Base-by-base conservation (phyloP, 2,329 filamentous ascomycete species). In the Aspergillus intermedius region DNA sequence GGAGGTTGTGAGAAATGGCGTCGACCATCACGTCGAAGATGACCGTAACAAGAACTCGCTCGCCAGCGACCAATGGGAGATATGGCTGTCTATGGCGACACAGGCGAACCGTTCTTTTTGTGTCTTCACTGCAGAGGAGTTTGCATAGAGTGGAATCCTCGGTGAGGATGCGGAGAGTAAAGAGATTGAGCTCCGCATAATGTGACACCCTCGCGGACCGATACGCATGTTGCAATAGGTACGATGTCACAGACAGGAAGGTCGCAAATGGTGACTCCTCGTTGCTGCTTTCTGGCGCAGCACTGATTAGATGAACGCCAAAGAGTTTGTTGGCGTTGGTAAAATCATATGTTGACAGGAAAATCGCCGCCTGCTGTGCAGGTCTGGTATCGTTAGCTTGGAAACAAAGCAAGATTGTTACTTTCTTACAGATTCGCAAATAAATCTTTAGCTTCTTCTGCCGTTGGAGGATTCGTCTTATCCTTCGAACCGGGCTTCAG, bases 311-410 rank as follows among this genome's bases (percentile, higher is more conserved):
- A 59, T 86, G 91, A 65, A 88, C 86, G 67, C 88, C 91, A 69
- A 98, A 97, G 7, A 96, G 77, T 70, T 96, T 97, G 74, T 97
- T 98, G 30, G 91, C 87, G 63, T 95, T 87, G 3, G 84, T 83
- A 65, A 97, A 97, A 66, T 97, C 93, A 65, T 97, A 98, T 0
- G 88, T 85, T 0, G 89, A 84, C 30, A 98, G 77, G 3, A 97
- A 72, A 2, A 94, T 77, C 4, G 91, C 84, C 13, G 89, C 87
- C 66, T 91, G 84, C 50, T 84, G 79, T 2, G 84, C 83, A 1
- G 93, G 93, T 56, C 89, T 94, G 56, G 43, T 45, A 48, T 54
- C 10, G 49, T 68, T 54, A 69, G 60, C 49, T 42, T 46, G 22
- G 28, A 30, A 19, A 21, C 8, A 2, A 21, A 19, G 9, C n/a